Evolutionary conservation across 306 rosid species (phyloP).

Genomic region (Luffa aegyptiaca): DNA sequence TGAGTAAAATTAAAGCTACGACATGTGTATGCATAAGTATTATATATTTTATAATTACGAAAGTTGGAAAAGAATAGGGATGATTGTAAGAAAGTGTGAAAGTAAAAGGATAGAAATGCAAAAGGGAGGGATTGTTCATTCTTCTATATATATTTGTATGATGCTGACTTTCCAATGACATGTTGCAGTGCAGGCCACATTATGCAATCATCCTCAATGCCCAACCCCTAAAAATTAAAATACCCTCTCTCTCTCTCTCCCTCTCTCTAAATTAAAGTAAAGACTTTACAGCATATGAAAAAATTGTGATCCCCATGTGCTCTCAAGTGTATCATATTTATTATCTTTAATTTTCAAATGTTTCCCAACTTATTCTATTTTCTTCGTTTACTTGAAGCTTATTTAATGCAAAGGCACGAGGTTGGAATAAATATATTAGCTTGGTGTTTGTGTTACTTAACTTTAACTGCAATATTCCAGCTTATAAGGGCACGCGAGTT

Average conservation of each 20-base stretch:
- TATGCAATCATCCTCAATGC: background rate
- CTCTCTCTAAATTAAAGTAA: background rate
- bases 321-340: background rate
- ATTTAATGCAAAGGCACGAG: background rate
- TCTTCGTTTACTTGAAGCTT: background rate
- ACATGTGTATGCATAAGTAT: too few species aligned
- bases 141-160: background rate
- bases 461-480: background rate
- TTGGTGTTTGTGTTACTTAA: background rate
- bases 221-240: background rate
- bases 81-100: background rate
- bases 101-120: background rate
- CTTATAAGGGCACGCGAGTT: background rate
- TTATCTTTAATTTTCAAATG: background rate
- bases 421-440: background rate
- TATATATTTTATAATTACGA: too few species aligned
- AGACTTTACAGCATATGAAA: background rate
- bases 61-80: background rate
- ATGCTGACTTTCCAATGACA: constrained; percentile 5
- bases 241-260: background rate
- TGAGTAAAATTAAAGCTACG: too few species aligned
- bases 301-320: constrained; percentile 9
- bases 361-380: background rate
- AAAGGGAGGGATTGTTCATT: background rate
- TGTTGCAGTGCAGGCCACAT: background rate